These are phyloP conservation scores for Ilex aquifolium DNA, from an alignment of 257 asterid genomes.

Conservation along the genomic window DNA sequence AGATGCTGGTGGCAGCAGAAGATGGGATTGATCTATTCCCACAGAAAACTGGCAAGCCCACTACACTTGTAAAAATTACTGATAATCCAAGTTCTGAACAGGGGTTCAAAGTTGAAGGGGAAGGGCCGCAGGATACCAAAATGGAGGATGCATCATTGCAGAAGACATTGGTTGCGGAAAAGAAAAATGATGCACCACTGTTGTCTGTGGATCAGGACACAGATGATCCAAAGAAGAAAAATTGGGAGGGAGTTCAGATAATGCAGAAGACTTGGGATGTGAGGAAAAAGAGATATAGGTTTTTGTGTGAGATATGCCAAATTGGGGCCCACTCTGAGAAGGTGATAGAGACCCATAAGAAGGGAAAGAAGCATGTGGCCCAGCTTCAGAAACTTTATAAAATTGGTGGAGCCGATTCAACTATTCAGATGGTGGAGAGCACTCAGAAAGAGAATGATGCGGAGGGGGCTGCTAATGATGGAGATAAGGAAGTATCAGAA, in stretches of 20 bases:
- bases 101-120: conserved; percentile 9
- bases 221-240: conserved; percentile 9
- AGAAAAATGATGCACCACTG: conserved; percentile 2
- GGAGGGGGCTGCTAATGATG: neutral
- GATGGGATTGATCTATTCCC: conserved; percentile 25
- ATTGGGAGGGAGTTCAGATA: conserved; percentile 1
- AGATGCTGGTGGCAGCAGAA: no score
- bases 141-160: conserved; percentile 1
- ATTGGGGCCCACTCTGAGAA: conserved; percentile 19
- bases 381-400: conserved; percentile 8
- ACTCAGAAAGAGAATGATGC: neutral
- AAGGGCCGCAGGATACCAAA: conserved; percentile 11
- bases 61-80: neutral
- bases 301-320: conserved; percentile 58
- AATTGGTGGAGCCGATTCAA: conserved; percentile 3
- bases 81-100: conserved; percentile 3
- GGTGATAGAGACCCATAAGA: conserved; percentile 27
- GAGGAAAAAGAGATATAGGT: conserved; percentile 10
- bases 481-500: no score
- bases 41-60: conserved; percentile 14
- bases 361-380: conserved; percentile 44
- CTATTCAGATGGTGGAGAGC: conserved; percentile 7
- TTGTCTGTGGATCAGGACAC: conserved; percentile 2
- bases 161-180: neutral
- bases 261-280: conserved; percentile 2